phyloP scores from a whole-genome alignment of 257 asterid species.

The Leptodermis oblonga region DNA sequence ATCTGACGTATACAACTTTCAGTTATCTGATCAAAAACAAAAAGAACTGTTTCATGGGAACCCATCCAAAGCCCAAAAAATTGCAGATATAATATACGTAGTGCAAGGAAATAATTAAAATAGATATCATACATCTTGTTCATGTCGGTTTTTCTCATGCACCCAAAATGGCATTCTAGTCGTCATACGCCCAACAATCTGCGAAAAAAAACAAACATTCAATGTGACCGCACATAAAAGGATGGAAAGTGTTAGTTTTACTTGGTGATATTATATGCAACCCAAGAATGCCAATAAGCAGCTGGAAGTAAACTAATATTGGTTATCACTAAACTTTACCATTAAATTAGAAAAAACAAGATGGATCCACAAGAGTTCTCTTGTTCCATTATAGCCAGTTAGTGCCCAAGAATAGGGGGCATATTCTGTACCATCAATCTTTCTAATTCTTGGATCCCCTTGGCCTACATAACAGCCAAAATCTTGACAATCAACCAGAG shows the following conservation, averaged over 20 bases:
- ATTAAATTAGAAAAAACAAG: background rate
- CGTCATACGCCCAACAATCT: slow-evolving; percentile 59
- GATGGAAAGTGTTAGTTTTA: no score
- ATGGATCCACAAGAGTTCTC: background rate
- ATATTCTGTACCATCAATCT: background rate
- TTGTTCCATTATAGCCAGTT: background rate
- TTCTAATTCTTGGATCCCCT: background rate
- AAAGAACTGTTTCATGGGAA: background rate
- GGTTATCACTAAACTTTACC: background rate
- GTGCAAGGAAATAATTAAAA: background rate
- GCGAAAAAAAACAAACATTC: slow-evolving; percentile 19
- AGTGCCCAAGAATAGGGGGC: background rate
- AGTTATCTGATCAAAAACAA: slow-evolving; percentile 50
- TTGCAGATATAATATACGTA: slow-evolving; percentile 10
- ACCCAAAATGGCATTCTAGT: slow-evolving; percentile 71
- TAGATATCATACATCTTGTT: slow-evolving; percentile 63
- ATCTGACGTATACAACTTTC: slow-evolving; percentile 70
- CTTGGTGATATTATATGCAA: background rate
- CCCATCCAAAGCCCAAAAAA: background rate
- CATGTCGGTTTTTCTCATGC: slow-evolving; percentile 86
- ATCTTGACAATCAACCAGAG: background rate
- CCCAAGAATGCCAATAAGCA: background rate
- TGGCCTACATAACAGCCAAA: background rate
- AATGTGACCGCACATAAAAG: background rate
- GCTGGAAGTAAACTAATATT: background rate